phyloP scores from a whole-genome alignment of 2,329 filamentous ascomycete species.

The Thermothelomyces thermophilus region DNA sequence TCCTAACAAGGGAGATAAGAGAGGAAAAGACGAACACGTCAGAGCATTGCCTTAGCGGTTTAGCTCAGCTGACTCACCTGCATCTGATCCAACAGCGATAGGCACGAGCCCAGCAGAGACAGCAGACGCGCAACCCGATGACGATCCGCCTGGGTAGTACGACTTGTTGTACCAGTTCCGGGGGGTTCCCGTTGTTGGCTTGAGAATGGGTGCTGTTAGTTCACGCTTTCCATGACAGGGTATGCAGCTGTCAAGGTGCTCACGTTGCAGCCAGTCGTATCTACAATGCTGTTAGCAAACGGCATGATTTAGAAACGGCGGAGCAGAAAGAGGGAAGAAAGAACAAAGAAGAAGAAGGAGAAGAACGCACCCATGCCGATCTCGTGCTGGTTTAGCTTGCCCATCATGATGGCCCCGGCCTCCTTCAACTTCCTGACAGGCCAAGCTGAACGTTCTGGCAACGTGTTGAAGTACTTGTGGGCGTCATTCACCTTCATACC shows the following conservation, averaged over 20 bases:
- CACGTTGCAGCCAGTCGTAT: conserved; percentile 77
- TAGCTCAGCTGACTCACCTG: conserved; percentile 33
- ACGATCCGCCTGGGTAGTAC: conserved; percentile 78
- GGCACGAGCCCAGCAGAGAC: conserved; percentile 65
- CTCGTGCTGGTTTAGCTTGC: conserved; percentile 76
- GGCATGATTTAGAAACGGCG: too few relatives aligned
- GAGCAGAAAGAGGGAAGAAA: too few relatives aligned
- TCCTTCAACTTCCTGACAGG: conserved; percentile 65
- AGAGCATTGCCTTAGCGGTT: background rate
- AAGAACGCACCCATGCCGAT: conserved; percentile 56
- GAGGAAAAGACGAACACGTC: too few relatives aligned
- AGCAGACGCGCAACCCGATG: conserved; percentile 67
- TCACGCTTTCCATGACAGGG: background rate
- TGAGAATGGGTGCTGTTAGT: background rate
- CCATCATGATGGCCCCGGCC: conserved; percentile 67
- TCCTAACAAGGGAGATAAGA: conserved; percentile 30
- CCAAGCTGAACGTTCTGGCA: conserved; percentile 56
- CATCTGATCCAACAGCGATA: conserved; percentile 68
- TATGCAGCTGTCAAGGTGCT: conserved; percentile 15
- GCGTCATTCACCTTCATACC: conserved; percentile 58
- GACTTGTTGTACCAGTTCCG: conserved; percentile 68
- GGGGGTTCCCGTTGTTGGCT: conserved; percentile 63
- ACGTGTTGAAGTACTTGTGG: conserved; percentile 41
- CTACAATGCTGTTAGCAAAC: conserved; percentile 31
- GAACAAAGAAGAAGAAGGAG: too few relatives aligned